Evolutionary conservation across 2,329 filamentous ascomycete species (phyloP), one percentile per base, ranked within the genome.

Genomic region (Botrytis aclada): DNA sequence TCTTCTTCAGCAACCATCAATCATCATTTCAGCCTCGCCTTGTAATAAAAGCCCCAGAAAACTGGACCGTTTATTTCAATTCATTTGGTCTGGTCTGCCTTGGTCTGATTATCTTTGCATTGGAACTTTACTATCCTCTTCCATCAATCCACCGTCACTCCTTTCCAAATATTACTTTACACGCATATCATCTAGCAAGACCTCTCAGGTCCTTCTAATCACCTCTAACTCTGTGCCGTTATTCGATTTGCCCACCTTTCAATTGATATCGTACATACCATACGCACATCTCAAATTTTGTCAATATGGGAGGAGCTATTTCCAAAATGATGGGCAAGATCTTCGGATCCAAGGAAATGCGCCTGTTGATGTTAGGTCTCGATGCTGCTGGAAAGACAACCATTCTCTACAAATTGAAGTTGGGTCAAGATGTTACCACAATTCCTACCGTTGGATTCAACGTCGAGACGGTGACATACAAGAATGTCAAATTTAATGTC

Each of bases 401-500:
- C 72, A 98, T 98, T 81, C 91, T 99, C 75, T 99, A 98, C 89
- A 98, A 98, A 88, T 89, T 99, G 82, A 98, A 98, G 89, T 90
- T 98, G 74, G 95, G 95, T 84, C 94, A 98, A 87, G 95, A 97
- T 82, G 95, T 98, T 80, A 98, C 96, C 75, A 98, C 96, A 70
- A 98, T 98, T 82, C 96, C 96, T 64, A 99, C 96, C 47, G 96
- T 99, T 80, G 96, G 95, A 79, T 98, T 98, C 89, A 98, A 98
- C 88, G 96, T 98, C 84, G 95, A 98, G 88, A 97, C 94, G 7
- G 95, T 98, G 80, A 97, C 95, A 78, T 98, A 97, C 88, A 98
- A 98, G 89, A 98, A 98, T 84, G 95, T 98, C 84, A 97, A 98
- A 85, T 98, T 98, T 87, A 98, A 97, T 81, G 95, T 98, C 76